Evolutionary conservation across 129 eudicot species (phyloP).

Genomic region (Lonicera japonica): DNA sequence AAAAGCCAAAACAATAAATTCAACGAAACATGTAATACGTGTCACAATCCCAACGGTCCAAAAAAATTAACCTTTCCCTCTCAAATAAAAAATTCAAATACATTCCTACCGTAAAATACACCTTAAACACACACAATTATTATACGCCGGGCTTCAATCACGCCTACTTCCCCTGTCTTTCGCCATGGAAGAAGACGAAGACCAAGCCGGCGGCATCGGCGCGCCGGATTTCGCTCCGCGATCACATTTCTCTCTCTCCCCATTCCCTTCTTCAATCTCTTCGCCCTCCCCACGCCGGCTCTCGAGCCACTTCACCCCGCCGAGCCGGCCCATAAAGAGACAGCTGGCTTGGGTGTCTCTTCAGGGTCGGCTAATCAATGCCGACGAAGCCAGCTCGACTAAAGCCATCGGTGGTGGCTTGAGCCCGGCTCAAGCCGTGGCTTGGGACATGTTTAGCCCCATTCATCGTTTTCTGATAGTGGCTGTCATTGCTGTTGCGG

Average conservation of each 20-base stretch:
- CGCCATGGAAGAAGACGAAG: conserved; percentile 27
- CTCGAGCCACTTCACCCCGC: conserved; percentile 61
- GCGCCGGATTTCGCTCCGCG: conserved; percentile 28
- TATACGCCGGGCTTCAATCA: conserved; percentile 5
- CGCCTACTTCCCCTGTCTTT: conserved; percentile 9
- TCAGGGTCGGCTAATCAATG: conserved; percentile 70
- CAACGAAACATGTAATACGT: background rate
- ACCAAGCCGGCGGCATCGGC: conserved; percentile 12
- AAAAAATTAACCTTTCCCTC: conserved; percentile 6
- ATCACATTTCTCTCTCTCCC: conserved; percentile 31
- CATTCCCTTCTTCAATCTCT: conserved; percentile 23
- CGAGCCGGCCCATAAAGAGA: conserved; percentile 43
- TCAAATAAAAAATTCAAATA: conserved; percentile 7
- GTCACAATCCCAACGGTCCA: background rate
- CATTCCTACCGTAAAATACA: background rate
- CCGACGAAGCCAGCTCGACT: conserved; percentile 66
- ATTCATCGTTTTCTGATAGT: conserved; percentile 67
- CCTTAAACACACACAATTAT: background rate
- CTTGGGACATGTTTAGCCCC: conserved; percentile 85
- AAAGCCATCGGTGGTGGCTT: conserved; percentile 46
- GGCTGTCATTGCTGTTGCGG: conserved; percentile 67
- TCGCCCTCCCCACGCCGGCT: conserved; percentile 72
- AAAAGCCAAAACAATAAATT: background rate
- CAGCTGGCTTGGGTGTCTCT: conserved; percentile 73
- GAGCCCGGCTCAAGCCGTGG: conserved; percentile 33